Evolutionary conservation across 2,329 filamentous ascomycete genomes (phyloP).

Genomic region (Paecilomyces fulvus): DNA sequence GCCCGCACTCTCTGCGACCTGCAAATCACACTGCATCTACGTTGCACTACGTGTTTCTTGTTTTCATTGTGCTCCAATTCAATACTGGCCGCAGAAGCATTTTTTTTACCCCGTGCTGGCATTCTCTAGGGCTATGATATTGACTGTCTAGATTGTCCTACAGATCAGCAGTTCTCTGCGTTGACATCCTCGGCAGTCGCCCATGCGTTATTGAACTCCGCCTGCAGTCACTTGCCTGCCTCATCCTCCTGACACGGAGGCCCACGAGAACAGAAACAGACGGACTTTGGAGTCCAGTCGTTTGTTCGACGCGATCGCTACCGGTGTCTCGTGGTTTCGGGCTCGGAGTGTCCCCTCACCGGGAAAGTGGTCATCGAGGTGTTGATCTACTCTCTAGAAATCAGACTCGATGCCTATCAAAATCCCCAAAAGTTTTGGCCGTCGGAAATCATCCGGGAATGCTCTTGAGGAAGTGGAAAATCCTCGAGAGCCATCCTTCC

Average conservation of each 20-base stretch:
- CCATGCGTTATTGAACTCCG: not conserved
- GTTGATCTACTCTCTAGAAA: not conserved
- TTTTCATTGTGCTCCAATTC: not conserved
- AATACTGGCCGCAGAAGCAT: not conserved
- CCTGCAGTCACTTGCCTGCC: not conserved
- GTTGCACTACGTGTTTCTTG: not conserved
- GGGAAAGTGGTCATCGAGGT: not conserved
- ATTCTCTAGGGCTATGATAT: not conserved
- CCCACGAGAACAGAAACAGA: not conserved
- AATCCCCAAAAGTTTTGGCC: conserved; percentile 44
- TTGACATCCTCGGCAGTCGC: not conserved
- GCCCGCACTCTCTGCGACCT: not conserved
- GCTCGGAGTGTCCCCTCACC: not conserved
- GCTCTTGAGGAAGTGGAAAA: conserved; percentile 41
- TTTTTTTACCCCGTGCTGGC: not conserved
- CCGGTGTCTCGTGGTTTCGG: not conserved
- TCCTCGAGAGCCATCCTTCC: conserved; percentile 40
- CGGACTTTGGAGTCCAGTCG: not conserved
- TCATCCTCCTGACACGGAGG: not conserved
- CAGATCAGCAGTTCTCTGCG: not conserved
- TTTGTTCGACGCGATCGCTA: not conserved
- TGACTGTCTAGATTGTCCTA: not conserved
- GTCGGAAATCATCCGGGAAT: conserved; percentile 49
- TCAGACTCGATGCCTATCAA: conserved; percentile 44
- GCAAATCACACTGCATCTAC: not conserved